These are phyloP conservation scores for Paecilomyces formosus DNA, from an alignment of 2,329 filamentous ascomycete species.

Conservation along the genomic window DNA sequence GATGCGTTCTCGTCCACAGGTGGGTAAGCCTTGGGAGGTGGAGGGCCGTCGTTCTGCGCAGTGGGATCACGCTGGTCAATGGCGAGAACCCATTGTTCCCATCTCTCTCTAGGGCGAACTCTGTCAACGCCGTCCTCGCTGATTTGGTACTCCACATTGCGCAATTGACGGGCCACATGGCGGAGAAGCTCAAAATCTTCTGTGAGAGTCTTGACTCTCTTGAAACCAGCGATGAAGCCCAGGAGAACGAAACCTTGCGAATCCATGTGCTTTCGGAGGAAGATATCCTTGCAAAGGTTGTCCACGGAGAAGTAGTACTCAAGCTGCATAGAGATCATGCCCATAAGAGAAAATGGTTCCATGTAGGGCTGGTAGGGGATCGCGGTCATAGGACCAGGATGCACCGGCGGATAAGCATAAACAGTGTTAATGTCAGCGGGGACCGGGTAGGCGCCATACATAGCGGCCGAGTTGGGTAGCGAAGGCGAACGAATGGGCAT, in stretches of 20 bases:
- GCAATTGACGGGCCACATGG: conserved; percentile 64
- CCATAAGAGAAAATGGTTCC: conserved; percentile 49
- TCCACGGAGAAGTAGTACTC: conserved; percentile 98
- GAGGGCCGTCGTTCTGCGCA: conserved; percentile 67
- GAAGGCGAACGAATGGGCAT: conserved; percentile 54
- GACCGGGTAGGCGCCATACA: conserved; percentile 41
- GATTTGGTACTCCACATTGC: conserved; percentile 64
- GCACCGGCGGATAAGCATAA: conserved; percentile 51
- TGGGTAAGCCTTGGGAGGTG: conserved; percentile 28
- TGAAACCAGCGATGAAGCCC: conserved; percentile 74
- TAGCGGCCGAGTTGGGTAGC: conserved; percentile 45
- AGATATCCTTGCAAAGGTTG: conserved; percentile 90
- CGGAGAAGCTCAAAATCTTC: conserved; percentile 68
- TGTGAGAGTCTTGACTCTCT: conserved; percentile 68
- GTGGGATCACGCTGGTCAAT: conserved; percentile 63
- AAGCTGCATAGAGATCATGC: conserved; percentile 54
- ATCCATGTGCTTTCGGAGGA: conserved; percentile 85
- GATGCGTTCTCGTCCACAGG: conserved; percentile 33
- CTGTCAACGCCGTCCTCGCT: conserved; percentile 73
- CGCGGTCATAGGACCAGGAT: conserved; percentile 48
- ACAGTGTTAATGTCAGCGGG: conserved; percentile 43
- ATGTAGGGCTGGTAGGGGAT: conserved; percentile 52
- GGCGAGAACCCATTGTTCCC: conserved; percentile 72
- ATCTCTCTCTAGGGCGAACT: conserved; percentile 65
- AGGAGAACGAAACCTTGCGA: conserved; percentile 85